phyloP scores from a whole-genome alignment of 306 rosid species.

The Acacia confusa region DNA sequence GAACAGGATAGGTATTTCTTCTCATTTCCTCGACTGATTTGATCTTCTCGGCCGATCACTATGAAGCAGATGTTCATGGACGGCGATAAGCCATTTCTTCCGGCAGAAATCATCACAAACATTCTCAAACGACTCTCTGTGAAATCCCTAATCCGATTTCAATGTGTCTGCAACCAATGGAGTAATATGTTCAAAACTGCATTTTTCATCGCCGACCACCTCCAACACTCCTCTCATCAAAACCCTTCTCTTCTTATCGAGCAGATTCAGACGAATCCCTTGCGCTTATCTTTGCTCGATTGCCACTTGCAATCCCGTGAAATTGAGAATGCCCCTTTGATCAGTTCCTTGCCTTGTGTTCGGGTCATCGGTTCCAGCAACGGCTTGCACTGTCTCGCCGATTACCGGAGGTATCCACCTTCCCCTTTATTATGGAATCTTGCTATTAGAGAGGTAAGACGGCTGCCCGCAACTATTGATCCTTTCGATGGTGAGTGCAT shows the following conservation, averaged over 20 bases:
- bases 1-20: too few relatives aligned
- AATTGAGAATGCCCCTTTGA: neutral
- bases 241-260: neutral
- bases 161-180: neutral
- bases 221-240: neutral
- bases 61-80: neutral
- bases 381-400: neutral
- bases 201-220: neutral
- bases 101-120: neutral
- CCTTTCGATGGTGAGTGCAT: too few relatives aligned
- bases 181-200: neutral
- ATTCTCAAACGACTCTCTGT: neutral
- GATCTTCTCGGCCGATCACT: neutral
- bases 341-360: neutral
- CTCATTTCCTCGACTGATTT: too few relatives aligned
- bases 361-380: neutral
- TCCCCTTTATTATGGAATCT: neutral
- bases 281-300: neutral
- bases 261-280: neutral
- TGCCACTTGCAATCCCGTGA: neutral
- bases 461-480: neutral
- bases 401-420: neutral
- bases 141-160: neutral
- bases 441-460: neutral
- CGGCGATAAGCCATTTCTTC: neutral